Evolutionary conservation across 2,329 filamentous ascomycete species (phyloP).

Genomic region (Neopestalotiopsis rosae): DNA sequence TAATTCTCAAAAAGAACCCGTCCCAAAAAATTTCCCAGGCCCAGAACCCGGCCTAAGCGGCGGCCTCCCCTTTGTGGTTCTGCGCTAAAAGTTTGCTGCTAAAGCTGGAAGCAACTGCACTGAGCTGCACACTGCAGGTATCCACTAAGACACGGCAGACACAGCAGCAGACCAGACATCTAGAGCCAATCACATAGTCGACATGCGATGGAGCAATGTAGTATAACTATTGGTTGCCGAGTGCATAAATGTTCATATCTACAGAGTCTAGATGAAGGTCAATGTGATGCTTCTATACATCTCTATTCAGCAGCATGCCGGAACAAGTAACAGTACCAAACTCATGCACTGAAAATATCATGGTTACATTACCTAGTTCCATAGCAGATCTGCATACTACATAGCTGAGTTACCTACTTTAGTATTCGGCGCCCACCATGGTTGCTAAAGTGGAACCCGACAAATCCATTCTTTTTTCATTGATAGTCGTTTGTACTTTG

Average conservation of each 20-base stretch:
- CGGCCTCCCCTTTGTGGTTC: not conserved
- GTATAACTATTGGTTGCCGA: not conserved
- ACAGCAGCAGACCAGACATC: not conserved
- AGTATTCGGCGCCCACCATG: constrained; percentile 6
- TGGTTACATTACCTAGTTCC: not conserved
- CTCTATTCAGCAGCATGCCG: too few relatives aligned
- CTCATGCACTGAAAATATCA: not conserved
- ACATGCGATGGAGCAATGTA: not conserved
- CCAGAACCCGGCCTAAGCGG: not conserved
- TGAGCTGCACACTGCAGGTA: too few relatives aligned
- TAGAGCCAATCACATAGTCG: not conserved
- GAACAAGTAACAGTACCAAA: not conserved
- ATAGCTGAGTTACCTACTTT: not conserved
- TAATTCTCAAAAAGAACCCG: constrained; percentile 1
- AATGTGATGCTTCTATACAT: not conserved
- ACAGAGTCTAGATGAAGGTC: not conserved
- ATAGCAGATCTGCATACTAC: not conserved
- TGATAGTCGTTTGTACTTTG: not conserved
- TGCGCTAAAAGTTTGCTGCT: constrained; percentile 6
- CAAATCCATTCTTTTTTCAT: not conserved
- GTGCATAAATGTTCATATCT: not conserved
- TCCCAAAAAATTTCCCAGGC: constrained; percentile 3
- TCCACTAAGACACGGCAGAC: not conserved
- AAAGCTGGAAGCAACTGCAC: too few relatives aligned
- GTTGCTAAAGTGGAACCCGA: constrained; percentile 3